Evolutionary conservation across 2,329 filamentous ascomycete species (phyloP).

Genomic region (Fusarium miscanthi): DNA sequence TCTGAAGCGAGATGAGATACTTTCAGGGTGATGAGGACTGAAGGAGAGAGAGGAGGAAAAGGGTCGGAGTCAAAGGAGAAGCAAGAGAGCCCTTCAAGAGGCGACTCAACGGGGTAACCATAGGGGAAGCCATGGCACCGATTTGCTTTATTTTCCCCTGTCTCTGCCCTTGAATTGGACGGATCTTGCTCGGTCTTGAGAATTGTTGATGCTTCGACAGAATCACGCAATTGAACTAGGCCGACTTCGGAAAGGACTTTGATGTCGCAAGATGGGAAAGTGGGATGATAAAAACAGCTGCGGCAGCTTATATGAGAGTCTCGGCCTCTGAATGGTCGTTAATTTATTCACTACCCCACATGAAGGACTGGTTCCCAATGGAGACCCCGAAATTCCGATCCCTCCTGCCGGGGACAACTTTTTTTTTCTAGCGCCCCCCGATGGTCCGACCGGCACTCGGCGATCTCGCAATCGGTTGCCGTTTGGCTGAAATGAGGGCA

Average conservation of each 20-base stretch:
- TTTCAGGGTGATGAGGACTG: constrained; percentile 33
- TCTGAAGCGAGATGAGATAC: constrained; percentile 41
- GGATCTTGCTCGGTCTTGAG: constrained; percentile 40
- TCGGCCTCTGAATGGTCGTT: not conserved
- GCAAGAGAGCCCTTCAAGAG: constrained; percentile 34
- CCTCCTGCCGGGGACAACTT: constrained; percentile 6
- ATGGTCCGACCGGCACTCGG: constrained; percentile 44
- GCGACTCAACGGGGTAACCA: constrained; percentile 42
- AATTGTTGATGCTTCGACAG: constrained; percentile 52
- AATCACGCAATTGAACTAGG: constrained; percentile 56
- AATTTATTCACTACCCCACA: constrained; percentile 31
- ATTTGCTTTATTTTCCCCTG: constrained; percentile 21
- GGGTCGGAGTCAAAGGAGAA: constrained; percentile 16
- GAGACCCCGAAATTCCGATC: constrained; percentile 45
- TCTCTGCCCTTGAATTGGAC: constrained; percentile 26
- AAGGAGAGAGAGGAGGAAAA: constrained; percentile 2
- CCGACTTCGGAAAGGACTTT: constrained; percentile 47
- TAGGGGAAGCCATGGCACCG: constrained; percentile 33
- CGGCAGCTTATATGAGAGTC: accelerated
- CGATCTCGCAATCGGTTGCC: constrained; percentile 37
- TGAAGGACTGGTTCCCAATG: constrained; percentile 25
- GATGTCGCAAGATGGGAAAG: constrained; percentile 38
- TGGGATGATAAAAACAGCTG: constrained; percentile 24
- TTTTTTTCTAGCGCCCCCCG: constrained; percentile 33
- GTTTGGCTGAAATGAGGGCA: no score